phyloP scores from a whole-genome alignment of 2,329 filamentous ascomycete species.

The Clonostachys solani region DNA sequence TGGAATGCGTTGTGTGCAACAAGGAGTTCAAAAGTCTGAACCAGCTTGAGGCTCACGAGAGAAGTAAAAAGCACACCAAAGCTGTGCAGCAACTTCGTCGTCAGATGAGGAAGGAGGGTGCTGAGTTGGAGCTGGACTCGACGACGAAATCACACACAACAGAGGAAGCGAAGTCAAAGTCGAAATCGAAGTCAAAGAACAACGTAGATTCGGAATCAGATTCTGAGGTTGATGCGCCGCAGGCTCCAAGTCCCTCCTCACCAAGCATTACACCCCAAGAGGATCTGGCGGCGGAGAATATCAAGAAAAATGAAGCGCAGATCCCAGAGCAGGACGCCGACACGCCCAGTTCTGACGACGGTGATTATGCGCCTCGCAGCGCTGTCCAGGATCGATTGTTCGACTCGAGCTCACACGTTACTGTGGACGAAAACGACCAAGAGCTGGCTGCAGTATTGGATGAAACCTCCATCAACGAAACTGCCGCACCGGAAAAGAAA shows the following conservation, averaged over 20 bases:
- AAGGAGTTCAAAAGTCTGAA: slow-evolving; percentile 87
- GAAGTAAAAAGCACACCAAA: slow-evolving; percentile 94
- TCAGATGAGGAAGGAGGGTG: slow-evolving; percentile 81
- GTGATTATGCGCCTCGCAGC: slow-evolving; percentile 43
- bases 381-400: slow-evolving; percentile 34
- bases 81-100: slow-evolving; percentile 73
- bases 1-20: slow-evolving; percentile 74
- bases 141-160: background rate
- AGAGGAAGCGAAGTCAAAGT: background rate
- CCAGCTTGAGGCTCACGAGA: slow-evolving; percentile 87
- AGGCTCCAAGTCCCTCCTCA: too few species aligned
- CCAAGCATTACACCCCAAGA: background rate
- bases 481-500: slow-evolving; percentile 26
- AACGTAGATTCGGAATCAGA: background rate
- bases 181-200: background rate
- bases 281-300: slow-evolving; percentile 3
- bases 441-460: background rate
- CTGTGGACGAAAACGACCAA: background rate
- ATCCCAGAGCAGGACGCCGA: slow-evolving; percentile 5
- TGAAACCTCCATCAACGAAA: slow-evolving; percentile 12
- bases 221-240: background rate
- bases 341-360: slow-evolving; percentile 8
- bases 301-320: slow-evolving; percentile 1
- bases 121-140: slow-evolving; percentile 45
- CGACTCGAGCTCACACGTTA: too few species aligned